phyloP scores from a whole-genome alignment of 2,329 filamentous ascomycete species.

The Hymenoscyphus infarciens region DNA sequence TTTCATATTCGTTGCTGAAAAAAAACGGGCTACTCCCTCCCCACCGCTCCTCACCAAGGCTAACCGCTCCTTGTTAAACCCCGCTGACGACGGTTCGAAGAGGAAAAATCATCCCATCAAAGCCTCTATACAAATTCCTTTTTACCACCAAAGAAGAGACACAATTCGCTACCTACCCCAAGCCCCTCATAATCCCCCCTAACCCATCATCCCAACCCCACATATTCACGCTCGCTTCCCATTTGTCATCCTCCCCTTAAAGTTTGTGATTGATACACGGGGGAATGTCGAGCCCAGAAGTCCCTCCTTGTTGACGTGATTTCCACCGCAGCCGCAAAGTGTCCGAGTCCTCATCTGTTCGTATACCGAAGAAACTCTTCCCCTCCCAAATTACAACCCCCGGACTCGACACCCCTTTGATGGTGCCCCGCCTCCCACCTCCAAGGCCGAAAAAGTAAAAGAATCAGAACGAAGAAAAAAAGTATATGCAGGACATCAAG shows the following conservation, averaged over 20 bases:
- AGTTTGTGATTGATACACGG: neutral
- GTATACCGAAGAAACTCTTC: neutral
- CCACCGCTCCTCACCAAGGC: neutral
- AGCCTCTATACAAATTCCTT: slow-evolving; percentile 2
- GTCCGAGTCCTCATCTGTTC: neutral
- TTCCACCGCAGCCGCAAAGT: neutral
- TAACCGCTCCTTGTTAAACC: neutral
- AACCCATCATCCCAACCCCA: neutral
- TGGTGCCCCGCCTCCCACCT: neutral
- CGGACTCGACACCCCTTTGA: neutral
- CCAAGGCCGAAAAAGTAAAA: neutral
- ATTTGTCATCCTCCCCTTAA: neutral
- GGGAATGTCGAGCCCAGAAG: neutral
- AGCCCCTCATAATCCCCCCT: neutral
- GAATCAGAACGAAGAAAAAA: slow-evolving; percentile 11
- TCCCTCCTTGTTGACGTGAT: neutral
- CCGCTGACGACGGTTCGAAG: slow-evolving; percentile 9
- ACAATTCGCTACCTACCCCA: no score
- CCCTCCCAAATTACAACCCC: neutral
- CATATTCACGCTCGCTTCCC: neutral
- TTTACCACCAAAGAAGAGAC: neutral
- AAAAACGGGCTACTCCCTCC: slow-evolving; percentile 9
- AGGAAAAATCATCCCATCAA: neutral
- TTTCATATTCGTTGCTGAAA: slow-evolving; percentile 32
- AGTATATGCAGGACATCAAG: slow-evolving; percentile 33